Evolutionary conservation across 495 filamentous ascomycete species (phyloP), one percentile per base, ranked within the genome.

Genomic region (Jackrogersella minutella): DNA sequence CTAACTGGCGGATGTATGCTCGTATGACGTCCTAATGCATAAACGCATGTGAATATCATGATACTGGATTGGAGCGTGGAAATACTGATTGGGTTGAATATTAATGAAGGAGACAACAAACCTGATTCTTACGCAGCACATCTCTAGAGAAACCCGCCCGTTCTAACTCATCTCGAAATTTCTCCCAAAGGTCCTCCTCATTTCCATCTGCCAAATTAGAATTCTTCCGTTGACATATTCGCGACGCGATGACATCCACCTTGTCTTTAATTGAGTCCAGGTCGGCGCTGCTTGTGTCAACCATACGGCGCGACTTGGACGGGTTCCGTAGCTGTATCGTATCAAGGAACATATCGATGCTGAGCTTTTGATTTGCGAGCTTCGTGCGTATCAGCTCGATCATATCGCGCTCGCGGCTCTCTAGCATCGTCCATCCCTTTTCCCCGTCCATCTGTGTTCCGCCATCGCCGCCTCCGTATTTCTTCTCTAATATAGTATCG

Each of bases 1-100:
- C 79, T 60, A 85, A 74, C 70, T 85, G 77, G 17, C 82, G 79
- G 49, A 86, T 85, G 62, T 85, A 85, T 30, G 84, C 82, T 57
- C 80, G 76, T 10, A 86, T 73, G 17, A 85, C 77, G 64, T 84
- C 82, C 82, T 85, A 66, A 26, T 58, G 65, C 50, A 62, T 58
- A 13, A 52, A 46, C 31, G 47, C 66, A 53, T 62, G 66, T 70
- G 22, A 74, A 52, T 37, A 21, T 41, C 47, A 56, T 55, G 60
- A 56, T 68, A 52, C 44, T 43, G 16, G 44, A 56, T 62, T 37
- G 59, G 49, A 60, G 57, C 47, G 33, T 24, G 22, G 11, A 2
- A 2, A 56, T 2, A 28, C 30, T 30, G 52, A 43, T 41, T 56
- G 34, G 52, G 37, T 19, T 41, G 30, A 6, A 52, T 30, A 21